Evolutionary conservation across 164 flowering plant genomes (phyloP).

Genomic region (Stephania yunnanensis): DNA sequence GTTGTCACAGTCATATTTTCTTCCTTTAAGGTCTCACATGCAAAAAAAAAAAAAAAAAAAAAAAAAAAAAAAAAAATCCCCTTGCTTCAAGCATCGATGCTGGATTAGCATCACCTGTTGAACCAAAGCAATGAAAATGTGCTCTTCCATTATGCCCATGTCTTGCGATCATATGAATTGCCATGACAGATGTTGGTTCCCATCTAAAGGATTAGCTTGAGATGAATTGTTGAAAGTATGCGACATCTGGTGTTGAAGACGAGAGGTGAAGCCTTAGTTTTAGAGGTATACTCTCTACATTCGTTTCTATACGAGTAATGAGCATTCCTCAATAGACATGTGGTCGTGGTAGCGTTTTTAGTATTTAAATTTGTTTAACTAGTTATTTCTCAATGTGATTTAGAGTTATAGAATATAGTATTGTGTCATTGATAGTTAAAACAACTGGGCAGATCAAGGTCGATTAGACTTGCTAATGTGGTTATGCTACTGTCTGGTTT

Average conservation of each 20-base stretch:
- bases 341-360: not conserved
- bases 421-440: not conserved
- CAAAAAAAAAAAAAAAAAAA: not conserved
- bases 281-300: not conserved
- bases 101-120: not conserved
- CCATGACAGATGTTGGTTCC: not conserved
- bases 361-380: not conserved
- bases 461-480: slow-evolving; percentile 9
- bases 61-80: not conserved
- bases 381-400: not conserved
- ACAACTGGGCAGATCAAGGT: not conserved
- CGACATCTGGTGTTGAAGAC: not conserved
- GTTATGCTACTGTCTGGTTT: slow-evolving; percentile 14
- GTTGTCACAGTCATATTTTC: not conserved
- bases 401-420: not conserved
- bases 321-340: not conserved
- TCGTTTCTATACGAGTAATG: not conserved
- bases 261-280: not conserved
- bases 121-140: slow-evolving; percentile 3
- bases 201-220: not conserved
- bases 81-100: not conserved
- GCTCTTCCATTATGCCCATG: not conserved
- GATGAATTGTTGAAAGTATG: not conserved
- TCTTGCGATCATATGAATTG: slow-evolving; percentile 3
- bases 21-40: not conserved